Evolutionary conservation across 345 rosid species (phyloP), one percentile per base, ranked within the genome.

Genomic region (Lumnitzera littorea): DNA sequence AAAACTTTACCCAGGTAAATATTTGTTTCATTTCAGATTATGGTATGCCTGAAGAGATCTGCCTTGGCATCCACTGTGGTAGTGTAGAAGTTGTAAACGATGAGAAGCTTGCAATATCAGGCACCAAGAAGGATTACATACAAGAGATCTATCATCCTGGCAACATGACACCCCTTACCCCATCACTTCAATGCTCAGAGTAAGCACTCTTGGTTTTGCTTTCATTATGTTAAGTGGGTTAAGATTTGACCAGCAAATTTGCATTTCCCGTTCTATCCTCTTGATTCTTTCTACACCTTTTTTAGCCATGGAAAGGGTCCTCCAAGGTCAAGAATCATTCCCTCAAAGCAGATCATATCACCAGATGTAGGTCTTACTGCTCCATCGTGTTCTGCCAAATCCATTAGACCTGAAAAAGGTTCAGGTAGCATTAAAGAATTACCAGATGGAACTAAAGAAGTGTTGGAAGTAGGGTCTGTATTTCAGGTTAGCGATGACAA

Each of bases 101-200:
- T 48, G 63, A 61, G 47, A 76, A 71, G 23, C 56, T 62, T 60
- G 68, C 53, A 65, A 51, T 50, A 50, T 61, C 64, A 54, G 69
- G 65, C 14, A 50, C 67, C 60, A 62, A 62, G 62, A 62, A 71
- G 25, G 72, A 61, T 65, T 12, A 60, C 31, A 57, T 65, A 43
- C 53, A 27, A n/a, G 78, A 70, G 47, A 53, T 68, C 2, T 63
- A 65, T 51, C 66, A 80, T 61, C 57, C 62, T 24, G 62, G 54
- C 43, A 68, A 67, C 66, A 68, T 72, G 23, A 73, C 65, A 14
- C 86, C 82, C 25, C n/a, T 61, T 51, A 80, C 88, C 13, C 84
- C 91, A 53, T 71, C 78, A 62, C 61, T 80, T 56, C 74, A 75
- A 43, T 70, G 54, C 62, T 74, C 81, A 46, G 72, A 73, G 88